Base-by-base conservation (phyloP, 768 basidiomycete species). In the Hericium alpestre region DNA sequence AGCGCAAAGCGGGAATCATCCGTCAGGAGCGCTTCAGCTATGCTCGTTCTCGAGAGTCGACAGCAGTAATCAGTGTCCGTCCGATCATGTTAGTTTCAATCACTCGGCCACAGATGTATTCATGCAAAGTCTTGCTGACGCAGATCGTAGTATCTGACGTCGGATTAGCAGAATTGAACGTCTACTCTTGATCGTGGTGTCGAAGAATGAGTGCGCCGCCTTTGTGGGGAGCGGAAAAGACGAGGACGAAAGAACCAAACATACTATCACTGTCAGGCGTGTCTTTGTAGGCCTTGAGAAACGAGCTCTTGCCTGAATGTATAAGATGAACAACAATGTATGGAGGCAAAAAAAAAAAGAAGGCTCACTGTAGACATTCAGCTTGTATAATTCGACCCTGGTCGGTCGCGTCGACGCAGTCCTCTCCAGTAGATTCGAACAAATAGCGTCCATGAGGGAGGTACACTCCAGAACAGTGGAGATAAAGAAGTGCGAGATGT, bases 221-320 rank as follows among this genome's bases (percentile, higher is more conserved):
- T 54, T 75, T 67, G 60, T 81, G 74, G 0, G 61, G 22, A 0
- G 74, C 74, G 9, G 79, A 79, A 53, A 79, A 72, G 18, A 77
- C 70, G 38, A 81, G 60, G 1, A 81, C 73, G 11, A 83, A 71
- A 1, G 80, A 80, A 1, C 76, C 79, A 38, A 82, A 75, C 73
- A 80, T 79, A 23, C 62, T 61, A 7, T 69, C 66, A 8, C 66
- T 62, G 8, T 73, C 72, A 5, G 76, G 77, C 0, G 79, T 79
- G 57, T 80, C 80, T 43, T 73, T 69, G 59, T 79, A 79, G 1
- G 74, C 41, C 60, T 78, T 78, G 70, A 80, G 80, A 61, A 77
- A 79, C 0, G 72, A 72, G 8, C 69, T 77, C 49, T 71, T 62
- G 1, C 69, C 75, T 76, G 54, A 0, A 18, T 1, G 13, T 2